A percentile compares a stretch with the other conserved stretches of the same genome.
phyloP scores from a whole-genome alignment of 1,139 yeast genomes.

The Taiozyma sp. region DNA sequence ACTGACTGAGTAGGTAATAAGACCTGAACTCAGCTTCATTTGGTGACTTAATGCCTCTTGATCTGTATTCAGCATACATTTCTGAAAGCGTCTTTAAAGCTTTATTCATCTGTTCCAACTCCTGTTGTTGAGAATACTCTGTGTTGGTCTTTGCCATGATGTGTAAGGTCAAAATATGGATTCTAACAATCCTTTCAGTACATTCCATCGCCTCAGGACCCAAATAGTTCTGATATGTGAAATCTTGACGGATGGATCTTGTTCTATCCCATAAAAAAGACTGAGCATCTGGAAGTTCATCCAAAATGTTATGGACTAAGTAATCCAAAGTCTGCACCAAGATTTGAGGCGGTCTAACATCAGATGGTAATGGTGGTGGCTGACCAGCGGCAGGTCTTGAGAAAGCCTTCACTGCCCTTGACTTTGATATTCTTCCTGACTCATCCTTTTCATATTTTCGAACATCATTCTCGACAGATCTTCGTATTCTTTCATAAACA shows the following conservation, averaged over 20 bases:
- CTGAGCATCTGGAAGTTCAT: slow-evolving; percentile 75
- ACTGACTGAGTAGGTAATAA: slow-evolving; percentile 73
- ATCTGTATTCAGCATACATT: slow-evolving; percentile 76
- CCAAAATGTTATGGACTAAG: slow-evolving; percentile 57
- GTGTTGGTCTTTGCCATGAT: slow-evolving; percentile 74
- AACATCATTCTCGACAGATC: slow-evolving; percentile 86
- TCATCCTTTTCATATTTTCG: slow-evolving; percentile 72
- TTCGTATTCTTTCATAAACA: slow-evolving; percentile 79
- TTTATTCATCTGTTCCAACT: slow-evolving; percentile 88
- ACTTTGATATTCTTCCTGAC: slow-evolving; percentile 57
- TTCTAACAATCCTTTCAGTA: slow-evolving; percentile 85
- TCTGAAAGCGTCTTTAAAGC: slow-evolving; percentile 86
- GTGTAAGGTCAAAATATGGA: slow-evolving; percentile 79
- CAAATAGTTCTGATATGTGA: slow-evolving; percentile 88
- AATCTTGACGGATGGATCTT: slow-evolving; percentile 95
- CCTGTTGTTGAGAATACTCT: slow-evolving; percentile 92
- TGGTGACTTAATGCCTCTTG: slow-evolving; percentile 62
- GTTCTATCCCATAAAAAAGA: slow-evolving; percentile 98
- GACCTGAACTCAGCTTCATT: slow-evolving; percentile 94
- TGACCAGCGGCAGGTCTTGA: slow-evolving; percentile 98
- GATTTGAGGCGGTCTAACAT: slow-evolving; percentile 88
- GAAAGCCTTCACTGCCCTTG: slow-evolving; percentile 82
- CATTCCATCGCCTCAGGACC: slow-evolving; percentile 95
- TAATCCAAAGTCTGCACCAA: slow-evolving; percentile 62
- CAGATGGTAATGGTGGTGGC: slow-evolving; percentile 96